These are phyloP conservation scores for Epichloe sibirici DNA, from an alignment of 2,329 filamentous ascomycete species.

Conservation along the genomic window DNA sequence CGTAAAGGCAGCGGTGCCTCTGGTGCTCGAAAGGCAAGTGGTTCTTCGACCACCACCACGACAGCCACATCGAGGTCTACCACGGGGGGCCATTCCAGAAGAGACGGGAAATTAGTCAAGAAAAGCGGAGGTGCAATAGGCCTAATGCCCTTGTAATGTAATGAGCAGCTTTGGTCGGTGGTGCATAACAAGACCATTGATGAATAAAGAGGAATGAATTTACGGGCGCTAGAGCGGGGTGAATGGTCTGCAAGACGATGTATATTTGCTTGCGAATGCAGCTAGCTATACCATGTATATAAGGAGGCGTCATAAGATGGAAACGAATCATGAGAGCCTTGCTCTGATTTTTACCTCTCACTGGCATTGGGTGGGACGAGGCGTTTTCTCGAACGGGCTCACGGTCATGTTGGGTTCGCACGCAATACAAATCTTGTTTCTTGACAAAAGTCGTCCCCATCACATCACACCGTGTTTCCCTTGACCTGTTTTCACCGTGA, in stretches of 20 bases:
- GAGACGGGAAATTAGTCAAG: conserved; percentile 18
- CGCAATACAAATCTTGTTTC: neutral
- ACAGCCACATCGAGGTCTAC: conserved; percentile 10
- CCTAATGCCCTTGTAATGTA: conserved; percentile 24
- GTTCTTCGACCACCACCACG: conserved; percentile 14
- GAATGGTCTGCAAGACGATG: no score
- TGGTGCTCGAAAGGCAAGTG: conserved; percentile 18
- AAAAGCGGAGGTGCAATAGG: conserved; percentile 25
- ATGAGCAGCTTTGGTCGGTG: neutral
- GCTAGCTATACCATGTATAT: neutral
- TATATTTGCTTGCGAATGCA: neutral
- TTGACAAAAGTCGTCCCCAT: no score
- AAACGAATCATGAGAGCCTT: no score
- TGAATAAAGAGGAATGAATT: neutral
- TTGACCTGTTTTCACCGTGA: no score
- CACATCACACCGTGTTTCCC: no score
- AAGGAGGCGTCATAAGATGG: no score
- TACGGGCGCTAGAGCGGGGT: no score
- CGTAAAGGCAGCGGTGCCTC: conserved; percentile 14
- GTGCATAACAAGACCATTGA: no score
- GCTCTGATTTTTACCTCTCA: no score
- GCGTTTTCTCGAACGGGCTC: neutral
- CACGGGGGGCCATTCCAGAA: conserved; percentile 11
- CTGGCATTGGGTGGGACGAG: no score
- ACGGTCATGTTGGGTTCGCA: neutral